phyloP scores from a whole-genome alignment of 257 asterid species.

The Ocimum tenuiflorum region DNA sequence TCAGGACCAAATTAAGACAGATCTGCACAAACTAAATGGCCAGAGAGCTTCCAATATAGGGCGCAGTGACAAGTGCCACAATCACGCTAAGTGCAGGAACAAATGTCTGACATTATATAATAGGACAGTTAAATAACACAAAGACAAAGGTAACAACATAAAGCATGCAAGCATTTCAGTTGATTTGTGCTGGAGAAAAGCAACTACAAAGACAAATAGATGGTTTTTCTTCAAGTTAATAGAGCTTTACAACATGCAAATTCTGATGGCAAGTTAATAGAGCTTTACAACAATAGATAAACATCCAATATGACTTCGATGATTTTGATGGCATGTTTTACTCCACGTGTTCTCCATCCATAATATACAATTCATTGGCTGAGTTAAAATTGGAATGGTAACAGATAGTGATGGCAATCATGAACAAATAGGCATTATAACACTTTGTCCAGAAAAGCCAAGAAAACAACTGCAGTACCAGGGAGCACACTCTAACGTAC shows the following conservation, averaged over 20 bases:
- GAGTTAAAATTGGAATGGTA: background rate
- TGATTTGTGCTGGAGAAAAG: background rate
- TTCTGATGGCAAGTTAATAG: background rate
- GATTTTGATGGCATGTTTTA: background rate
- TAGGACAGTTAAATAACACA: background rate
- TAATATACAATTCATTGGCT: background rate
- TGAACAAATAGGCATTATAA: background rate
- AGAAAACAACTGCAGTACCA: background rate
- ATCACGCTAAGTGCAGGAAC: background rate
- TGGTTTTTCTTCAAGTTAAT: background rate
- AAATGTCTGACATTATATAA: background rate
- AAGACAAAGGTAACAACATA: background rate
- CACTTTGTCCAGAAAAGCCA: background rate
- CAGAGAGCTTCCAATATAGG: background rate
- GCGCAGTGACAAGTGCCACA: background rate
- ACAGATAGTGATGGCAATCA: background rate
- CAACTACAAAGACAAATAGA: background rate
- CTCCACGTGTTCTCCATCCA: background rate
- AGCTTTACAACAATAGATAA: background rate
- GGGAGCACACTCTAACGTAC: background rate
- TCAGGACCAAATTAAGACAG: background rate
- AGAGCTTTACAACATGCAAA: background rate
- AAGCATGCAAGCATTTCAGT: background rate
- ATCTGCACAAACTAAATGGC: background rate
- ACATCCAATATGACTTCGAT: background rate